phyloP scores from a whole-genome alignment of 2,329 filamentous ascomycete genomes.

The Cladobotryum protrusum region DNA sequence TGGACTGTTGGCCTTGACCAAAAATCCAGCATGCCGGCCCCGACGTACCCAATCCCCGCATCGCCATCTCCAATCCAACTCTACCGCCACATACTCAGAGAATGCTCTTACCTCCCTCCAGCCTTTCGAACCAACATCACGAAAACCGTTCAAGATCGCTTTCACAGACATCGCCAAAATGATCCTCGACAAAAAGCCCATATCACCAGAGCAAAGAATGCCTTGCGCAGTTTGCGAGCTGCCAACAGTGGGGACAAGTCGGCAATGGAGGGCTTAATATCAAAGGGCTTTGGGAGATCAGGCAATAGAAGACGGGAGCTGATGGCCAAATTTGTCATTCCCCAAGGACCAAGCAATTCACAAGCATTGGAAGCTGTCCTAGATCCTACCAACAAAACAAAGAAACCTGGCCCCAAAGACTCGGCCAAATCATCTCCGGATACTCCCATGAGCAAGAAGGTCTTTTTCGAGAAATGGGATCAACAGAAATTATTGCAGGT shows the following conservation, averaged over 20 bases:
- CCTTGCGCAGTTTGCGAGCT: slow-evolving; percentile 44
- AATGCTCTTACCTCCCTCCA: slow-evolving; percentile 53
- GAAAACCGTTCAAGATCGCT: slow-evolving; percentile 39
- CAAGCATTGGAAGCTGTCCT: slow-evolving; percentile 33
- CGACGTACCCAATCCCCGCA: slow-evolving; percentile 19
- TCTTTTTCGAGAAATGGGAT: slow-evolving; percentile 46
- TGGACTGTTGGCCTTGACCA: not conserved
- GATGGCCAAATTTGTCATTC: slow-evolving; percentile 31
- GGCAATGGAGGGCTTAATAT: slow-evolving; percentile 43
- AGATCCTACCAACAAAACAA: slow-evolving; percentile 3
- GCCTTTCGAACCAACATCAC: slow-evolving; percentile 40
- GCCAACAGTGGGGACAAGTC: slow-evolving; percentile 45
- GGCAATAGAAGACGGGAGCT: slow-evolving; percentile 48
- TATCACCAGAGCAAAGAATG: slow-evolving; percentile 35
- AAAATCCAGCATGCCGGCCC: slow-evolving; percentile 22
- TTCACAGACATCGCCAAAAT: slow-evolving; percentile 34
- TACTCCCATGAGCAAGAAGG: slow-evolving; percentile 14
- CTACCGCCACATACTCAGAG: slow-evolving; percentile 55
- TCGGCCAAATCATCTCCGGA: not conserved
- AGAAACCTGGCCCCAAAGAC: not conserved
- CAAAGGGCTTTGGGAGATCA: slow-evolving; percentile 45
- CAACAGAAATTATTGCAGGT: slow-evolving; percentile 37
- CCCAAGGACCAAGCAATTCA: slow-evolving; percentile 34
- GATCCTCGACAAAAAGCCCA: slow-evolving; percentile 23
- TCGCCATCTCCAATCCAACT: slow-evolving; percentile 29